Percentiles rank a stretch among this genome's conserved stretches.
Evolutionary conservation across 371 early-diverging fungal species (phyloP).

Genomic region (Mortierella sp.): DNA sequence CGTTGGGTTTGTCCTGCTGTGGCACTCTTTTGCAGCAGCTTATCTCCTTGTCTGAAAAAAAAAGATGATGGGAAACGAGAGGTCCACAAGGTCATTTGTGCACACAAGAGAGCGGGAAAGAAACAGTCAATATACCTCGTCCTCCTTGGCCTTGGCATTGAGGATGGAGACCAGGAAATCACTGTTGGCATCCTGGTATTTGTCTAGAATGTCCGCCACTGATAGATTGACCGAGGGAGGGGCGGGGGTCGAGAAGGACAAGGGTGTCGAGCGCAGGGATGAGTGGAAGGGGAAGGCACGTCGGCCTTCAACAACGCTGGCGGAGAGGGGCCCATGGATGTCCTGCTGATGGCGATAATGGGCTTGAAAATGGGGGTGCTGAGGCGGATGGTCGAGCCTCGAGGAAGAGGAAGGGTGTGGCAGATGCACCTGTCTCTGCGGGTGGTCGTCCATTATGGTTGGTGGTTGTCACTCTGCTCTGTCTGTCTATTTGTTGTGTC

Average conservation of each 20-base stretch:
- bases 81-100: not conserved
- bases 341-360: conserved; percentile 46
- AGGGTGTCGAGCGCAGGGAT: conserved; percentile 12
- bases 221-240: conserved; percentile 26
- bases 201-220: conserved; percentile 47
- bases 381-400: conserved; percentile 19
- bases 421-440: conserved; percentile 11
- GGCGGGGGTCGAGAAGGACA: conserved; percentile 16
- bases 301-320: conserved; percentile 48
- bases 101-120: not conserved
- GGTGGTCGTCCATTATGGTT: conserved; percentile 42
- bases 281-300: conserved; percentile 42
- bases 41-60: not conserved
- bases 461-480: not conserved
- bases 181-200: conserved; percentile 54
- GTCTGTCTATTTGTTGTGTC: not conserved
- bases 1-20: not conserved
- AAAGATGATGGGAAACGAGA: not conserved
- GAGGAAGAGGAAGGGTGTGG: conserved; percentile 15
- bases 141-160: conserved; percentile 56
- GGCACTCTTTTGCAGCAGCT: not conserved
- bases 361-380: conserved; percentile 37
- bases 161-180: conserved; percentile 48
- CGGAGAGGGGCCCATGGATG: conserved; percentile 49
- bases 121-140: conserved; percentile 33